Percentiles rank a stretch among this genome's conserved stretches.
Conservation (phyloP, 2,329 filamentous ascomycete species). For the Xylariales sp. region DNA sequence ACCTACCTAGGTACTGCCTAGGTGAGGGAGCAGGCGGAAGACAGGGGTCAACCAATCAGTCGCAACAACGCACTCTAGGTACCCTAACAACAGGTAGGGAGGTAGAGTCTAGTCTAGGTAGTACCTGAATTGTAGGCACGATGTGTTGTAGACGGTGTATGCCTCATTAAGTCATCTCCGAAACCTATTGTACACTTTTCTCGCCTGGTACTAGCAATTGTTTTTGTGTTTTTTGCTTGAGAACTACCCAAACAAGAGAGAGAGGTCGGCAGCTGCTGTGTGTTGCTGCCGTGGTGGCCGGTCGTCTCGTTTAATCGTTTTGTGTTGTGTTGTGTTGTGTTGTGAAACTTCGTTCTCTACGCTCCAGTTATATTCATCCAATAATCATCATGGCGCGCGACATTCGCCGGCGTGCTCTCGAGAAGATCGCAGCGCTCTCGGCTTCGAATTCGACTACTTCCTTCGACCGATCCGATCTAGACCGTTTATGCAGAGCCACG, state of each 20-base stretch:
- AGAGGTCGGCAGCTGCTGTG: slow-evolving; percentile 4
- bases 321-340: neutral
- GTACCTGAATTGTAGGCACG: no score
- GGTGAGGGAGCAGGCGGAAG: neutral
- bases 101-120: no score
- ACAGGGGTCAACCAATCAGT: slow-evolving; percentile 15
- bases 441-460: slow-evolving; percentile 64
- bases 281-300: neutral
- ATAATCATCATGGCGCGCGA: slow-evolving; percentile 60
- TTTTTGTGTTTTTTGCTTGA: neutral
- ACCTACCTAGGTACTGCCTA: no score
- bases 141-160: neutral
- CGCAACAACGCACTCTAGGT: neutral
- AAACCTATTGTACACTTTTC: neutral
- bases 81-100: no score
- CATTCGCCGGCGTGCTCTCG: slow-evolving; percentile 70
- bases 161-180: slow-evolving; percentile 6
- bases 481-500: slow-evolving; percentile 69
- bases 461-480: slow-evolving; percentile 72
- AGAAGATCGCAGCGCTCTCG: slow-evolving; percentile 74
- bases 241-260: neutral
- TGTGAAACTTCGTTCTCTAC: slow-evolving; percentile 3
- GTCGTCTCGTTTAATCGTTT: slow-evolving; percentile 37
- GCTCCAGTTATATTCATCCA: neutral
- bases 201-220: slow-evolving; percentile 2